Base-by-base conservation (phyloP, 179 eudicot species). In the Silene coronaria region DNA sequence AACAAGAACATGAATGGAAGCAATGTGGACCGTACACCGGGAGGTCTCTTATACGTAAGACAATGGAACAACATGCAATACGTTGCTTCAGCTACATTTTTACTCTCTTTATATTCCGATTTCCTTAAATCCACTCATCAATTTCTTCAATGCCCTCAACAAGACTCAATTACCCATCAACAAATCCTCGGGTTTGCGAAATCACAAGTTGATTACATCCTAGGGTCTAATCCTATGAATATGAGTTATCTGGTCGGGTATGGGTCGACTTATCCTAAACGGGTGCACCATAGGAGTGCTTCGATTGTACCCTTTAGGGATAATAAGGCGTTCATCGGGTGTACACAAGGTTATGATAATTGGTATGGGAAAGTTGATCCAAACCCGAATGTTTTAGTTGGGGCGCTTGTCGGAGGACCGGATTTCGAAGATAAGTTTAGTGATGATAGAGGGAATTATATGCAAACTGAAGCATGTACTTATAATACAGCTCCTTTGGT, bases 41-140 rank as follows among this genome's bases (percentile, higher is more conserved):
- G 89, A 2, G 97, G 96, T 13, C 87, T 92, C 19, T 63, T 90
- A 63, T 88, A 77, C 82, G 76, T 81, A 17, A 79, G 91, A 14
- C 83, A 77, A 82, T 92, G 97, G 97, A 92, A 92, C 89, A 92
- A 92, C 85, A 83, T 92, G 90, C 97, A 92, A 73, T 92, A 91
- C 57, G 96, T 88, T 1, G 81, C 97, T 0, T 81, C 83, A 0
- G 90, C 96, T 2, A 24, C 85, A 3, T 87, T 87, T 46, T 82
- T 92, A 12, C 90, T 91, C 67, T 83, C 88, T 0, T 63, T 87
- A 30, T 88, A 92, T 79, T 91, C 97, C 0, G 84, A 91, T 19
- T 82, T 80, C 65, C 92, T 92, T 9, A 42, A 26, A 17, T 69
- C 62, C 17, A 76, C 86, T 17, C 80, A 83, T 23, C 81, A 78